Evolutionary conservation across 1,284 basidiomycete genomes (phyloP).

Genomic region (Mycena citricolor): DNA sequence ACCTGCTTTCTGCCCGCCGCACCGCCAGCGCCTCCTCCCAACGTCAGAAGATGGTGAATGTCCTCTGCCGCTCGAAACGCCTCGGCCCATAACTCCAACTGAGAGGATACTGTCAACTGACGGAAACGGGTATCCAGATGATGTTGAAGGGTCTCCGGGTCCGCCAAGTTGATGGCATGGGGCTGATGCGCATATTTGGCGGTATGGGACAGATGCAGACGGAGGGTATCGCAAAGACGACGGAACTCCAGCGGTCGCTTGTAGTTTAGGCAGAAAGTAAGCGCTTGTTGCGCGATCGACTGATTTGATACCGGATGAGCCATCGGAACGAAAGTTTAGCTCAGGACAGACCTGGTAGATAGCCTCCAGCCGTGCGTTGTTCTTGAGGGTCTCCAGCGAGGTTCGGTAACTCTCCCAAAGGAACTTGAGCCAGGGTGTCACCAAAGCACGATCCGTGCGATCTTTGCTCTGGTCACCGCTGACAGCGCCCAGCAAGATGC

Average conservation of each 20-base stretch:
- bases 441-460: constrained; percentile 91
- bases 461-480: constrained; percentile 93
- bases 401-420: constrained; percentile 99
- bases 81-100: constrained; percentile 99
- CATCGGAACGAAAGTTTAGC: background rate
- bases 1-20: no score
- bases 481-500: constrained; percentile 85
- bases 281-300: constrained; percentile 89
- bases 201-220: constrained; percentile 93
- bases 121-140: constrained; percentile 98
- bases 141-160: constrained; percentile 94
- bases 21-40: no score
- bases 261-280: constrained; percentile 95
- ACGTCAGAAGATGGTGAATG: constrained; percentile 92
- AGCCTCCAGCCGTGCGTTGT: constrained; percentile 90
- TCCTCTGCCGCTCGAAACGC: constrained; percentile 99
- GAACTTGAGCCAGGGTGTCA: constrained; percentile 98
- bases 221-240: constrained; percentile 93
- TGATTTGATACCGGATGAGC: background rate
- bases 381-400: constrained; percentile 94
- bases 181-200: constrained; percentile 95
- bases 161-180: constrained; percentile 97
- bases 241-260: constrained; percentile 97
- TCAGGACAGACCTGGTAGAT: constrained; percentile 83
- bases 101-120: constrained; percentile 96